Percentiles rank a stretch among this genome's conserved stretches.
Evolutionary conservation across 495 filamentous ascomycete genomes (phyloP).

Genomic region (Rhypophila decipiens): DNA sequence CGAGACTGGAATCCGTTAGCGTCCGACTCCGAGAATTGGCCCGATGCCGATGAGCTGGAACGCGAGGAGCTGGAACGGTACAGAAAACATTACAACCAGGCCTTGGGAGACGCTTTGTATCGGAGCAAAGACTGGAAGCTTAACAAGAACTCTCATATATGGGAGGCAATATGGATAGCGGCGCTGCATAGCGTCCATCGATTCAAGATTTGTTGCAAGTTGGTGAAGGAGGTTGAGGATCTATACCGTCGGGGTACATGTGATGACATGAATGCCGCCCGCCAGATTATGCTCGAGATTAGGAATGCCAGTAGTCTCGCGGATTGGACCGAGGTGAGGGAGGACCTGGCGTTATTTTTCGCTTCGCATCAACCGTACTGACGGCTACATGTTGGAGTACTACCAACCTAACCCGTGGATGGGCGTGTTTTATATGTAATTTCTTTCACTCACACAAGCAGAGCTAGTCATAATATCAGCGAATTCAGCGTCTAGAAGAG

Average conservation of each 20-base stretch:
- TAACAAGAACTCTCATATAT: conserved; percentile 6
- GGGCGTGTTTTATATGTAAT: too few relatives aligned
- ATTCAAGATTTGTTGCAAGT: conserved; percentile 3
- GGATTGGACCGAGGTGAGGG: too few relatives aligned
- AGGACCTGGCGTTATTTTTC: too few relatives aligned
- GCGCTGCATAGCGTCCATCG: conserved; percentile 1
- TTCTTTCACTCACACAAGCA: too few relatives aligned
- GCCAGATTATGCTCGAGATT: neutral
- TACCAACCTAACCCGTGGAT: too few relatives aligned
- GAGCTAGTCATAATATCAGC: too few relatives aligned
- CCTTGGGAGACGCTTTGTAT: conserved; percentile 9
- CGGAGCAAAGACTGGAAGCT: conserved; percentile 14
- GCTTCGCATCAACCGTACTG: too few relatives aligned
- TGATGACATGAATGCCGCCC: neutral
- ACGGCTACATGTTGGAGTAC: too few relatives aligned
- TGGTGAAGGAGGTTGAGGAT: neutral
- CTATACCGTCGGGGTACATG: too few relatives aligned
- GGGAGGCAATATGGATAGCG: conserved; percentile 18
- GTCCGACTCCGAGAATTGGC: conserved; percentile 14
- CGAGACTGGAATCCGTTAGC: conserved; percentile 30
- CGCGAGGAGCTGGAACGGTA: conserved; percentile 6
- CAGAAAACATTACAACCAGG: conserved; percentile 11
- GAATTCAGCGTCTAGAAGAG: too few relatives aligned
- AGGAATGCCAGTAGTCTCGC: too few relatives aligned
- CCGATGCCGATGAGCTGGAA: too few relatives aligned